Conservation (phyloP, 306 rosid genomes). For the Comarum palustre region DNA sequence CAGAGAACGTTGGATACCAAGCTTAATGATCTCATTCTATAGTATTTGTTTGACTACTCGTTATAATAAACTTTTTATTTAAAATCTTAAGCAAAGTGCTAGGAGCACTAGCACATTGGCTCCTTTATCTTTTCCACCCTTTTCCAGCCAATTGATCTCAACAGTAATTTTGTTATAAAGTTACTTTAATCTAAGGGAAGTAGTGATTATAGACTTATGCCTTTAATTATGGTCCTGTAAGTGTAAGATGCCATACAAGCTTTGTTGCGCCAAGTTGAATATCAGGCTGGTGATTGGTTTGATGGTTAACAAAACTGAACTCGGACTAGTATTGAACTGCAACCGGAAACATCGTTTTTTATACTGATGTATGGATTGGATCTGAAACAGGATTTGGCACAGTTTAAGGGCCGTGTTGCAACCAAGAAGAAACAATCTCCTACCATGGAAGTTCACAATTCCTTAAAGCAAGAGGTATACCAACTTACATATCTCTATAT, state of each 20-base stretch:
- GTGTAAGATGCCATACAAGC: not conserved
- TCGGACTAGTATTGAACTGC: not conserved
- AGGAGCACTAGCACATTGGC: not conserved
- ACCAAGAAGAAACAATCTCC: constrained; percentile 48
- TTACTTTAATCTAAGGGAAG: not conserved
- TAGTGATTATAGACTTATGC: not conserved
- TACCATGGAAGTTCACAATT: constrained; percentile 48
- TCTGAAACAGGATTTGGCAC: constrained; percentile 56
- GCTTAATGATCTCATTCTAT: not conserved
- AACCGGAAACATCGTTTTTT: not conserved
- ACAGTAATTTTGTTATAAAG: not conserved
- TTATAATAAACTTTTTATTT: not conserved
- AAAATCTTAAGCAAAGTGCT: not conserved
- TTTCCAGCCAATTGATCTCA: not conserved
- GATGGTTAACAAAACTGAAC: not conserved
- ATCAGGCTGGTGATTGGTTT: not conserved
- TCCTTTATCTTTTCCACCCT: not conserved
- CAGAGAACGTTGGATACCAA: not conserved
- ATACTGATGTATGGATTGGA: constrained; percentile 23
- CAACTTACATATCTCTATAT: not conserved
- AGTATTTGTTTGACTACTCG: not conserved
- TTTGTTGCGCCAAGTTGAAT: not conserved
- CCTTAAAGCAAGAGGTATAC: constrained; percentile 82
- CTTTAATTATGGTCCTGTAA: not conserved
- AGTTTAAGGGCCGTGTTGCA: constrained; percentile 42